These are phyloP conservation scores for Cercis canadensis DNA, from an alignment of 306 rosid genomes.

Conservation along the genomic window DNA sequence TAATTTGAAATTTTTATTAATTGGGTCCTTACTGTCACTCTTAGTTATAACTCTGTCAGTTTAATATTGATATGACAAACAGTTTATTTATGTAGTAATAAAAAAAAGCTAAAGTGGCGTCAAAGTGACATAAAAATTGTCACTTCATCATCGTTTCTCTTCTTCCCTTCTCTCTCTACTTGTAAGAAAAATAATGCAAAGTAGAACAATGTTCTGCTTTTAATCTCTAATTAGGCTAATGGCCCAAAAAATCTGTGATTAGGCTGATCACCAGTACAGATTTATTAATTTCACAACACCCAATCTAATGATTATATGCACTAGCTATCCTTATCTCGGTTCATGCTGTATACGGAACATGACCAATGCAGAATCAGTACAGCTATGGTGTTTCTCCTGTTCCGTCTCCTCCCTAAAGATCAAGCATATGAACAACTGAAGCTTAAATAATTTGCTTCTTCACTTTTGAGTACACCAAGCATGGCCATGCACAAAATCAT, in stretches of 20 bases:
- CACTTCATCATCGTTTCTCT: too few relatives aligned
- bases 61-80: too few relatives aligned
- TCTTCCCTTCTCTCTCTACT: too few relatives aligned
- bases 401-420: conserved; percentile 7
- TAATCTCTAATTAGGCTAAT: neutral
- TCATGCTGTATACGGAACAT: conserved; percentile 28
- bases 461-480: too few relatives aligned
- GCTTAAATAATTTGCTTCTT: conserved; percentile 2
- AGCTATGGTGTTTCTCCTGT: conserved; percentile 11
- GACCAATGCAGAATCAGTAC: conserved; percentile 19
- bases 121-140: too few relatives aligned
- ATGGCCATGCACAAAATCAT: conserved; percentile 26
- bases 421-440: conserved; percentile 11
- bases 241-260: neutral
- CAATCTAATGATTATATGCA: neutral
- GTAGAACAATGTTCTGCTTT: too few relatives aligned
- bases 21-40: too few relatives aligned
- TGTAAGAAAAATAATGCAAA: too few relatives aligned
- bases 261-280: conserved; percentile 12
- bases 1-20: too few relatives aligned
- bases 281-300: conserved; percentile 26
- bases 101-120: too few relatives aligned
- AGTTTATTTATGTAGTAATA: too few relatives aligned
- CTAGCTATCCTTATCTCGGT: neutral
- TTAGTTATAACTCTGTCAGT: too few relatives aligned